These are phyloP conservation scores for Mollisiaceae sp. DNA, from an alignment of 2,329 filamentous ascomycete genomes.

Conservation along the genomic window DNA sequence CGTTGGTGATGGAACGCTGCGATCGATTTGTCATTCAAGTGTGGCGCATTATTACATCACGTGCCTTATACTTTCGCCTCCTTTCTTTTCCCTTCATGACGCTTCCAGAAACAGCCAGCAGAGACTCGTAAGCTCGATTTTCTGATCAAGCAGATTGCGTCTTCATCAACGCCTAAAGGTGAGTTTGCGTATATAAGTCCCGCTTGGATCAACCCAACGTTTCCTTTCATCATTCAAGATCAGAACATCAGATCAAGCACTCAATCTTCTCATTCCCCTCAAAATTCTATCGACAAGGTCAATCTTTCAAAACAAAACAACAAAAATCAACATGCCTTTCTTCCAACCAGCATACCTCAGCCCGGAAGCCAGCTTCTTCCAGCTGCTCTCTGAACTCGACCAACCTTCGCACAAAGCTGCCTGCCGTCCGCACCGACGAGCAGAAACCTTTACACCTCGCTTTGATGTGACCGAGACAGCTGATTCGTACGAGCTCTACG, in stretches of 20 bases:
- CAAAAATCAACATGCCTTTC: conserved; percentile 38
- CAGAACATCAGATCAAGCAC: conserved; percentile 17
- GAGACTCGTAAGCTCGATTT: conserved; percentile 33
- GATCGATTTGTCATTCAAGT: conserved; percentile 1
- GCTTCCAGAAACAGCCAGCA: conserved; percentile 32
- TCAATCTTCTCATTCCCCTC: conserved; percentile 12
- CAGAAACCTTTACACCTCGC: conserved; percentile 66
- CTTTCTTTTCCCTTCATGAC: conserved; percentile 30
- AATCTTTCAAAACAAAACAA: conserved; percentile 12
- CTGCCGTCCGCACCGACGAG: conserved; percentile 38
- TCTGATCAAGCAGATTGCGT: conserved; percentile 33
- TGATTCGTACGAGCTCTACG: conserved; percentile 74
- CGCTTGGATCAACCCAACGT: conserved; percentile 14
- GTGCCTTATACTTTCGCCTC: conserved; percentile 11
- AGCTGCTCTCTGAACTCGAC: conserved; percentile 66
- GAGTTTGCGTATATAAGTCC: conserved; percentile 30
- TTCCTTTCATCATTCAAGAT: conserved; percentile 37
- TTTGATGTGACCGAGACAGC: conserved; percentile 78
- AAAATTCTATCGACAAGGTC: conserved; percentile 9
- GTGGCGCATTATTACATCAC: conserved; percentile 5
- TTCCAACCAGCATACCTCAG: conserved; percentile 35
- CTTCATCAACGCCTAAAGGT: conserved; percentile 29
- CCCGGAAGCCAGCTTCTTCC: conserved; percentile 53
- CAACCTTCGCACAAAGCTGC: conserved; percentile 24
- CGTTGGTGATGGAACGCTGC: neutral